Percentiles rank a stretch among this genome's conserved stretches.
Evolutionary conservation across 192 early-diverging fungal genomes (phyloP).

Genomic region (Diversispora eburnea): DNA sequence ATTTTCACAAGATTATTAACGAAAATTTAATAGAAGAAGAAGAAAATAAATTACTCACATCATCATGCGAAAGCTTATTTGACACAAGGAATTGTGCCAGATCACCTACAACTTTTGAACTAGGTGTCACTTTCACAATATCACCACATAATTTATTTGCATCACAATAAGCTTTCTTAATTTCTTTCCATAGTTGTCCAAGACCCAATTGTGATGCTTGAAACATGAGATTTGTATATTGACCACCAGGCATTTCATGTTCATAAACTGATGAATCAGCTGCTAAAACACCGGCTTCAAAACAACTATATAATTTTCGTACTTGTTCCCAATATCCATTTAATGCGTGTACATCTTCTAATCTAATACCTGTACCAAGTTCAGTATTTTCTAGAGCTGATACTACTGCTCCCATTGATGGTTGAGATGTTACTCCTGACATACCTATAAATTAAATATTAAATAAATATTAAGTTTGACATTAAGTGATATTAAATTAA

Average conservation of each 20-base stretch:
- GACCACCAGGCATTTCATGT: slow-evolving; percentile 97
- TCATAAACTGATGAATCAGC: slow-evolving; percentile 90
- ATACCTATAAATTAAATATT: slow-evolving; percentile 43
- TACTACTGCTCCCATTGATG: slow-evolving; percentile 94
- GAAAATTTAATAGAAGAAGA: not conserved
- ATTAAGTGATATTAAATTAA: not conserved
- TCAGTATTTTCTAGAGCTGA: slow-evolving; percentile 76
- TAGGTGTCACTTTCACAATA: slow-evolving; percentile 97
- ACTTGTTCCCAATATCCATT: slow-evolving; percentile 98
- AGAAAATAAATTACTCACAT: slow-evolving; percentile 31
- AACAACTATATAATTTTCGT: slow-evolving; percentile 92
- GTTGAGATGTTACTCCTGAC: slow-evolving; percentile 95
- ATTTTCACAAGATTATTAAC: not conserved
- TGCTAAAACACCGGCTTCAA: slow-evolving; percentile 87
- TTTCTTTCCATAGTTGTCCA: slow-evolving; percentile 89
- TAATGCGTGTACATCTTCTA: slow-evolving; percentile 75
- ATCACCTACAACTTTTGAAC: slow-evolving; percentile 97
- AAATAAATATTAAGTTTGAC: not conserved
- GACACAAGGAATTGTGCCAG: slow-evolving; percentile 98
- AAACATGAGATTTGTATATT: slow-evolving; percentile 99
- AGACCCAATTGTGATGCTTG: slow-evolving; percentile 92
- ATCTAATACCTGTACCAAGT: slow-evolving; percentile 79
- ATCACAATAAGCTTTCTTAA: slow-evolving; percentile 86
- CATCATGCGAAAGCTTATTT: slow-evolving; percentile 70
- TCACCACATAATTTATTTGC: slow-evolving; percentile 93